Evolutionary conservation across 2,329 filamentous ascomycete genomes (phyloP).

Genomic region (Diplocarpon mali): DNA sequence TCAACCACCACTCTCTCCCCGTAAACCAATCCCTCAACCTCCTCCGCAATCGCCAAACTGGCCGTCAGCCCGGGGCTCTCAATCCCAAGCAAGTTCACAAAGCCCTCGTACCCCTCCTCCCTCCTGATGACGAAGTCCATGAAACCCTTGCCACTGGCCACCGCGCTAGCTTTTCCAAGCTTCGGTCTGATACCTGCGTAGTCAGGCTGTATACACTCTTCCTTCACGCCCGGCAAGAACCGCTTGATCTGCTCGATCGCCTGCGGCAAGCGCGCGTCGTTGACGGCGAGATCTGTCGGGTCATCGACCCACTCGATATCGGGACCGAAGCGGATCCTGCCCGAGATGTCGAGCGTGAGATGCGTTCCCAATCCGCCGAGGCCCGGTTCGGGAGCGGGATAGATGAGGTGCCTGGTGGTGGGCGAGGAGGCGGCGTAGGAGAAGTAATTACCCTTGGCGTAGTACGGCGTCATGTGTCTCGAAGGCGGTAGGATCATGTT

Average conservation of each 20-base stretch:
- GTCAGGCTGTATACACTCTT: conserved; percentile 57
- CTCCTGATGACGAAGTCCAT: conserved; percentile 72
- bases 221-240: conserved; percentile 69
- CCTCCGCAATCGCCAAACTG: conserved; percentile 72
- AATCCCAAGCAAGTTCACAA: conserved; percentile 84
- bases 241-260: conserved; percentile 65
- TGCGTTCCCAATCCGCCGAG: conserved; percentile 83
- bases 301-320: conserved; percentile 86
- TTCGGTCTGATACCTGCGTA: conserved; percentile 93
- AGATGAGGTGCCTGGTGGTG: conserved; percentile 62
- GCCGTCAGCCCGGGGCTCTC: conserved; percentile 90
- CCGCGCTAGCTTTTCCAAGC: conserved; percentile 48
- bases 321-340: conserved; percentile 80
- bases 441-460: conserved; percentile 94
- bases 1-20: conserved; percentile 1
- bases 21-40: conserved; percentile 41
- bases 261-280: conserved; percentile 46
- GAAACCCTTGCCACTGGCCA: conserved; percentile 56
- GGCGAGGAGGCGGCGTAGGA: conserved; percentile 61
- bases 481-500: conserved; percentile 65
- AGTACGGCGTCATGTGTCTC: conserved; percentile 53
- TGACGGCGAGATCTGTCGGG: conserved; percentile 60
- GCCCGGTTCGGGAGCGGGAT: conserved; percentile 75
- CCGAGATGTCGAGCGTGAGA: conserved; percentile 78
- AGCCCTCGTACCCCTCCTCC: conserved; percentile 70